Evolutionary conservation across 805 yeast genomes (phyloP), one percentile per base, ranked within the genome.

Genomic region (Candida sonorensis): DNA sequence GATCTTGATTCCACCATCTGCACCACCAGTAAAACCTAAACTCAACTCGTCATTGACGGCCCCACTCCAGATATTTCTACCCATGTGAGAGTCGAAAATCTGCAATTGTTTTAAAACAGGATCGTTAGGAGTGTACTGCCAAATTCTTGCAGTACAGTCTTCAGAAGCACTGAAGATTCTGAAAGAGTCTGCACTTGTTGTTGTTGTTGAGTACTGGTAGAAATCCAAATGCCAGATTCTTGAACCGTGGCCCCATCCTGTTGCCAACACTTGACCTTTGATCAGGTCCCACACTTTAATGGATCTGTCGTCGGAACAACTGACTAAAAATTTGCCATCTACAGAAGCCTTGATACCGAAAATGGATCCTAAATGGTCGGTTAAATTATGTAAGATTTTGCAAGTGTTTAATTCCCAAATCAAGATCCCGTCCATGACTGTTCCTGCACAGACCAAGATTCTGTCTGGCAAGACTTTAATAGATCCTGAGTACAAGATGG

Each of bases 231-330:
- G 70, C 98, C 98, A 92, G 25, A 92, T 88, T 51, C 98, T 72
- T 0, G 97, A 90, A 1, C 82, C 79, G 52, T 92, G 98, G 10
- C 97, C 98, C 97, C 97, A 92, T 0, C 95, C 97, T 17, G 77
- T 72, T 1, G 90, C 81, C 24, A 82, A 44, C 21, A 76, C 57
- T 9, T 58, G 45, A 1, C 94, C 90, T 2, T 71, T 50, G 6
- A 48, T 47, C 39, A 80, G 59, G 45, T 75, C 75, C 79, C 87
- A 87, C 5, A 90, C 52, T 36, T 77, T 80, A 34, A 92, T 76
- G 0, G 96, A 83, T 40, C 98, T 67, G 51, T 90, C 98, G 55
- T 92, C 97, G 0, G 97, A 90, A 53, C 98, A 92, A 30, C 90
- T 77, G 2, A 80, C 76, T 7, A 85, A 59, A 35, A 59, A 66